Conservation (phyloP, 2,329 filamentous ascomycete species). For the Colletotrichum higginsianum region DNA sequence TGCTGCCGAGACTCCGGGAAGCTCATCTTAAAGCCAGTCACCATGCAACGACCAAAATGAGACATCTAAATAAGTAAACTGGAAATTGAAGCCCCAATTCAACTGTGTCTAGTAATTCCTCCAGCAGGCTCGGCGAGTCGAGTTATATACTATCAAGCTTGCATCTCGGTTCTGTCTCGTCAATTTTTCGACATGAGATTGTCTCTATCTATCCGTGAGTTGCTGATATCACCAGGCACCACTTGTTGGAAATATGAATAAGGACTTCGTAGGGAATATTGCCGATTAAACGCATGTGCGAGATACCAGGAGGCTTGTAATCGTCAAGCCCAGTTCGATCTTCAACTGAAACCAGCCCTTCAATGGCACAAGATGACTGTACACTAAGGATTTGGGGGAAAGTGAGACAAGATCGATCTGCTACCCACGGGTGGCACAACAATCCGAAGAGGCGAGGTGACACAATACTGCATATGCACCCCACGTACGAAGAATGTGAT, state of each 20-base stretch:
- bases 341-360: not conserved
- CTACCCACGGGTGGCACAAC: not conserved
- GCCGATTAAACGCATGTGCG: not conserved
- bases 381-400: not conserved
- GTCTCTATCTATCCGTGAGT: too few species aligned
- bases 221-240: too few species aligned
- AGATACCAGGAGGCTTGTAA: not conserved
- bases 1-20: too few species aligned
- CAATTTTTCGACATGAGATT: too few species aligned
- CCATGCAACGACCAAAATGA: too few species aligned
- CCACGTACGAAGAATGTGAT: conserved; percentile 25
- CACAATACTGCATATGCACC: conserved; percentile 32
- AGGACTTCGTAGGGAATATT: not conserved
- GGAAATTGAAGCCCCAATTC: too few species aligned
- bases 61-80: too few species aligned
- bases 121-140: too few species aligned
- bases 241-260: not conserved
- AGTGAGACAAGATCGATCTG: conserved; percentile 21
- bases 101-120: too few species aligned
- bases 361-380: not conserved
- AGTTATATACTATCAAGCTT: too few species aligned
- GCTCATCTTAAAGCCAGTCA: too few species aligned
- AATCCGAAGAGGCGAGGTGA: not conserved
- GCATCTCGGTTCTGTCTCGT: too few species aligned
- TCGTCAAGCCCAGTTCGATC: not conserved